Evolutionary conservation across 768 basidiomycete genomes (phyloP).

Genomic region (Porphyrellus cyaneotinctus): DNA sequence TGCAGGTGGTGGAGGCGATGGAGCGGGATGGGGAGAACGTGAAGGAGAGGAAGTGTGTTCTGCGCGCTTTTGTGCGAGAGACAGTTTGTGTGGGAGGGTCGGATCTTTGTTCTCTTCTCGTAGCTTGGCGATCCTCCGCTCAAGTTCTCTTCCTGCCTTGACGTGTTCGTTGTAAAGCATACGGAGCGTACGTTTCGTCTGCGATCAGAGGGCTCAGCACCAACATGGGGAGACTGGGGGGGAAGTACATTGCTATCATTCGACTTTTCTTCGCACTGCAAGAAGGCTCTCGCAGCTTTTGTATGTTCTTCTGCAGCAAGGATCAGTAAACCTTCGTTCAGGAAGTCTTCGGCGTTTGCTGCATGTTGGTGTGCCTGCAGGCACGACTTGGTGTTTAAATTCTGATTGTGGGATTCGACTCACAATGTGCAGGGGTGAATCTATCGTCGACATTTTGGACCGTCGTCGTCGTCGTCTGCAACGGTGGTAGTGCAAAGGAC

Average conservation of each 20-base stretch:
- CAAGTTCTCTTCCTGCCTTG: constrained; percentile 67
- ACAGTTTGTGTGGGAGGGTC: constrained; percentile 57
- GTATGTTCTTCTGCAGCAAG: constrained; percentile 70
- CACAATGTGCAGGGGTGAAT: constrained; percentile 53
- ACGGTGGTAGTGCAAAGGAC: no score
- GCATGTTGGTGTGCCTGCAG: constrained; percentile 77
- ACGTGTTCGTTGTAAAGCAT: constrained; percentile 73
- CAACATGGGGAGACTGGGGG: background rate
- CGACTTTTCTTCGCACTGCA: constrained; percentile 67
- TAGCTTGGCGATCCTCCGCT: constrained; percentile 66
- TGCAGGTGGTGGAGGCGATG: constrained; percentile 47
- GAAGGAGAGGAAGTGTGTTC: constrained; percentile 21
- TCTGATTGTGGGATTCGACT: constrained; percentile 12
- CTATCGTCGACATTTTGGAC: constrained; percentile 25
- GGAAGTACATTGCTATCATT: constrained; percentile 63
- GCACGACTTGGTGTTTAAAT: background rate
- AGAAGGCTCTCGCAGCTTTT: constrained; percentile 74
- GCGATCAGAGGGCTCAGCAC: constrained; percentile 7
- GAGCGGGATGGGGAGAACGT: constrained; percentile 28
- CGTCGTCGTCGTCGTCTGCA: no score
- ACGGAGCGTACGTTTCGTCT: constrained; percentile 76
- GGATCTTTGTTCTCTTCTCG: constrained; percentile 78
- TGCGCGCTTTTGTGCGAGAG: constrained; percentile 21
- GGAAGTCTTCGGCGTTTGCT: constrained; percentile 72
- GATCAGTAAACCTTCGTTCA: constrained; percentile 62